Evolutionary conservation across 2,329 filamentous ascomycete species (phyloP).

Genomic region (Metarhizium robertsii): DNA sequence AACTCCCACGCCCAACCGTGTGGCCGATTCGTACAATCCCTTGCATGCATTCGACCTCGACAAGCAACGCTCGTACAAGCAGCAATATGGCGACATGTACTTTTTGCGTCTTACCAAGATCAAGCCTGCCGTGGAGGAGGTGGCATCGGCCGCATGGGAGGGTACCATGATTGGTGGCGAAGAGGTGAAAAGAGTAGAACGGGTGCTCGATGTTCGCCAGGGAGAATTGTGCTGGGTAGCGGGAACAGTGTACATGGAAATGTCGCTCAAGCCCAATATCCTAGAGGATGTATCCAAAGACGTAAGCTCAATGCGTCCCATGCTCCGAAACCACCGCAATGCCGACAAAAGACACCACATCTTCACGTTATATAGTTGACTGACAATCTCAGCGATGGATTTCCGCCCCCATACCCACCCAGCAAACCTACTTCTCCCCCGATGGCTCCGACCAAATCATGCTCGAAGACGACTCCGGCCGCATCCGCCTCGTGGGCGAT

Average conservation of each 20-base stretch:
- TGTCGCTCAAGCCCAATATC: conserved; percentile 93
- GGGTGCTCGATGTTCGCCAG: conserved; percentile 91
- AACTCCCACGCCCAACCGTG: conserved; percentile 39
- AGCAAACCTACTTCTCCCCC: conserved; percentile 65
- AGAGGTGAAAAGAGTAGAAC: conserved; percentile 64
- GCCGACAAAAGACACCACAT: conserved; percentile 1
- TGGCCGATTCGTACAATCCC: conserved; percentile 57
- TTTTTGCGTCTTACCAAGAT: conserved; percentile 82
- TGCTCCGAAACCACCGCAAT: no score
- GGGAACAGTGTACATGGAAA: conserved; percentile 94
- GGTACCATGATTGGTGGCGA: conserved; percentile 72
- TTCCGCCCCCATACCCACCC: conserved; percentile 64
- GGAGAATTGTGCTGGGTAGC: conserved; percentile 92
- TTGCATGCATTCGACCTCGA: conserved; percentile 66
- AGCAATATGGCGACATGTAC: conserved; percentile 98
- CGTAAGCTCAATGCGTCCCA: conserved; percentile 35
- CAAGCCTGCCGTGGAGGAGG: conserved; percentile 70
- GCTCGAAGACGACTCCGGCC: conserved; percentile 92
- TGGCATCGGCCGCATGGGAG: conserved; percentile 68
- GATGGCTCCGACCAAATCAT: conserved; percentile 60
- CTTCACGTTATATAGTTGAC: background rate
- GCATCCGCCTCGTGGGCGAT: conserved; percentile 68
- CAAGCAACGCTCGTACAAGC: conserved; percentile 67
- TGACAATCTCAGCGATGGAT: conserved; percentile 65
- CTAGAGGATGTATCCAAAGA: conserved; percentile 92